phyloP scores from a whole-genome alignment of 2,329 filamentous ascomycete species.

The Paramyrothecium sp. region DNA sequence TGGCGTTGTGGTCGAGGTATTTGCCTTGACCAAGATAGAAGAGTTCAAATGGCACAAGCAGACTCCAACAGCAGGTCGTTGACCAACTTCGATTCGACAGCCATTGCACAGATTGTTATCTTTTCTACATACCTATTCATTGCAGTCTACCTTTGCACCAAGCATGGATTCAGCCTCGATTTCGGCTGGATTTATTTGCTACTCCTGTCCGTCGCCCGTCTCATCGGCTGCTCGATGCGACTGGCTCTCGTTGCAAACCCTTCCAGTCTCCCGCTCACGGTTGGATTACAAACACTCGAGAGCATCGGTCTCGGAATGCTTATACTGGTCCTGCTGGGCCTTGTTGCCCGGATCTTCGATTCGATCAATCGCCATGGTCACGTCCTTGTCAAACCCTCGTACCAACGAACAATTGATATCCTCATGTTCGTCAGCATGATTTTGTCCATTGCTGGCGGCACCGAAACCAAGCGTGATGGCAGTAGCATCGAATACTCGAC shows the following conservation, averaged over 20 bases:
- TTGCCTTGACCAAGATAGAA: background rate
- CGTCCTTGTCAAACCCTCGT: slow-evolving; percentile 22
- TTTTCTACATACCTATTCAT: slow-evolving; percentile 25
- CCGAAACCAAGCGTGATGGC: slow-evolving; percentile 19
- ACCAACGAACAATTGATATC: slow-evolving; percentile 34
- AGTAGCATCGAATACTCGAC: slow-evolving; percentile 21
- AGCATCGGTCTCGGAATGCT: slow-evolving; percentile 40
- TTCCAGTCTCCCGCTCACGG: slow-evolving; percentile 34
- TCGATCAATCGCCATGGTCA: slow-evolving; percentile 41
- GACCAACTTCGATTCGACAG: slow-evolving; percentile 25
- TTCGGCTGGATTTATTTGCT: slow-evolving; percentile 61
- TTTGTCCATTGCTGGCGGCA: slow-evolving; percentile 29
- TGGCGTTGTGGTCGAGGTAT: background rate
- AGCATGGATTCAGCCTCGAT: slow-evolving; percentile 52
- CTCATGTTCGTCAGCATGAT: slow-evolving; percentile 40
- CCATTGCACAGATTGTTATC: slow-evolving; percentile 28
- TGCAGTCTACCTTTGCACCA: slow-evolving; percentile 41
- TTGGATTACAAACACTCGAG: slow-evolving; percentile 29
- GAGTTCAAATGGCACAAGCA: background rate
- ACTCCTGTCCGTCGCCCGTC: slow-evolving; percentile 56
- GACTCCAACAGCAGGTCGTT: slow-evolving; percentile 12
- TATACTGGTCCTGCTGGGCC: slow-evolving; percentile 38
- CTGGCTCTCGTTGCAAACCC: slow-evolving; percentile 46
- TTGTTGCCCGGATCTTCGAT: slow-evolving; percentile 38
- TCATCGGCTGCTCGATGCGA: slow-evolving; percentile 50